These are phyloP conservation scores for Dryadomyces quercus-mongolicae DNA, from an alignment of 2,329 filamentous ascomycete species.

Conservation along the genomic window DNA sequence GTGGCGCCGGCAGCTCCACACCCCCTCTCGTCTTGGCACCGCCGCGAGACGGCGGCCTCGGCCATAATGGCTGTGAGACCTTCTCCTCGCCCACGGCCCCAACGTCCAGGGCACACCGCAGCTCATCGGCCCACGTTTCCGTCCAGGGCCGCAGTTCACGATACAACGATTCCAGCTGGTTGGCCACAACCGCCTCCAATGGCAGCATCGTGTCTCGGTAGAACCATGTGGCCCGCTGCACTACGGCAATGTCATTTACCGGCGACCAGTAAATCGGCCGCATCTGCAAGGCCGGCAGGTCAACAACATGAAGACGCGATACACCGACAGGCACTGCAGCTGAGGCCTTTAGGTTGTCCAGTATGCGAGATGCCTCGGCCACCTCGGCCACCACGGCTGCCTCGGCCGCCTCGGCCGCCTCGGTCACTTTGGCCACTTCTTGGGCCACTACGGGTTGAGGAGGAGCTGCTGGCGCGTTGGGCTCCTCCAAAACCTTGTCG, in stretches of 20 bases:
- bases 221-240: slow-evolving; percentile 89
- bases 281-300: slow-evolving; percentile 74
- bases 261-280: slow-evolving; percentile 97
- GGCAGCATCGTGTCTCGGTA: slow-evolving; percentile 92
- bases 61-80: slow-evolving; percentile 74
- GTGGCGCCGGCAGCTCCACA: slow-evolving; percentile 20
- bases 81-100: slow-evolving; percentile 87
- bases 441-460: not conserved
- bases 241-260: slow-evolving; percentile 73
- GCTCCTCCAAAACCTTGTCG: not conserved
- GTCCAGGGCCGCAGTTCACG: slow-evolving; percentile 78
- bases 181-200: slow-evolving; percentile 73
- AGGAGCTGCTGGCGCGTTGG: not conserved
- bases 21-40: slow-evolving; percentile 18
- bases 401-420: not conserved
- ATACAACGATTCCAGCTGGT: slow-evolving; percentile 87
- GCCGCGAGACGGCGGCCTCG: slow-evolving; percentile 34
- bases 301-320: slow-evolving; percentile 81
- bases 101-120: slow-evolving; percentile 81
- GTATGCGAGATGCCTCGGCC: not conserved
- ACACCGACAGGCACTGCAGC: slow-evolving; percentile 70
- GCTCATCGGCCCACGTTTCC: slow-evolving; percentile 83
- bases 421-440: not conserved
- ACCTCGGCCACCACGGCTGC: no score
- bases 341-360: slow-evolving; percentile 6